Evolutionary conservation across 495 filamentous ascomycete genomes (phyloP), one percentile per base, ranked within the genome.

Genomic region (Sphaerosporella brunnea): DNA sequence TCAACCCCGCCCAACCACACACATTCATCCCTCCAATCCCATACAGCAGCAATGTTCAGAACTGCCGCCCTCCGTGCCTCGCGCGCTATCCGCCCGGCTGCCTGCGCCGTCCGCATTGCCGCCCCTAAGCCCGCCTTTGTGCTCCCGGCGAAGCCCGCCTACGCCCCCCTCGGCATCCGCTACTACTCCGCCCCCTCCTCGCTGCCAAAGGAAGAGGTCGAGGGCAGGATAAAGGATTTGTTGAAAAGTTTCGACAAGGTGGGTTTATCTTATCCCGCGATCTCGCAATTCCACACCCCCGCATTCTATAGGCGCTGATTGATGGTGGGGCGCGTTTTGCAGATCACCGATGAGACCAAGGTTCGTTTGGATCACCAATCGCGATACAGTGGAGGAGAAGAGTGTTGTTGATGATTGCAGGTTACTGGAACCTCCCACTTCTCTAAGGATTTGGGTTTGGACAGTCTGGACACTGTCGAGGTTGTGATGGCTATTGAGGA

Each of bases 401-500:
- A 5, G 35, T 37, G 2, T 43, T 24, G 40, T 13, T 26, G 40
- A 9, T 18, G 37, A 18, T 40, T 40, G 37, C 20, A 97, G 90
- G 78, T 95, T 56, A 83, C 73, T 54, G 69, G 71, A 37, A 70
- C 66, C 35, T 80, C 90, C 23, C 84, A 95, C 74, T 97, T 97
- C 66, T 68, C 84, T 47, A 95, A 94, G 61, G 90, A 97, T 68
- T 76, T 97, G 39, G 92, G 85, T 48, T 67, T 97, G 55, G 90
- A 97, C 70, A 92, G 82, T 70, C 72, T 97, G 64, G 90, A 97
- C 64, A 94, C 87, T 41, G 90, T 97, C 45, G 90, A 97, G 73
- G 87, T 97, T 54, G 92, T 97, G 51, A 97, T 97, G 90, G 90
- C 90, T 52, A 95, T 97, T 68, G 90, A 97, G 74, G 90, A 97